Percentiles rank a stretch among this genome's conserved stretches.
Conservation (phyloP, 768 basidiomycete species). For the Rhizopogon vinicolor region DNA sequence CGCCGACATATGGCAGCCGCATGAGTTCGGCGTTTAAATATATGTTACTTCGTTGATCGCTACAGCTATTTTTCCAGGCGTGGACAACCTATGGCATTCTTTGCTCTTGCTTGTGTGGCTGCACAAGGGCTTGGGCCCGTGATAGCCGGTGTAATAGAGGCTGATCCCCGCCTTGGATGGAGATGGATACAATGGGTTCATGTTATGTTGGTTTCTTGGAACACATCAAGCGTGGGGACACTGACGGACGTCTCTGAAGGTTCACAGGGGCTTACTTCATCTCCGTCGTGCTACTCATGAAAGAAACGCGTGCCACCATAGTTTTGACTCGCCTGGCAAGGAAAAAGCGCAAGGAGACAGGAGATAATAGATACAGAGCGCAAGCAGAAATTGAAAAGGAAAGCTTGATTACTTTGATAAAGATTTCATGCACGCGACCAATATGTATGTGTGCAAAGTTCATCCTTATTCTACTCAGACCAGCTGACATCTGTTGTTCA, state of each 20-base stretch:
- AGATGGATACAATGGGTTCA: conserved; percentile 80
- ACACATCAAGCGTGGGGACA: not conserved
- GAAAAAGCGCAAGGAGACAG: conserved; percentile 58
- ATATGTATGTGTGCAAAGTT: conserved; percentile 55
- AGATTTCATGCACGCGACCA: conserved; percentile 62
- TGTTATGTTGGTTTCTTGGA: conserved; percentile 38
- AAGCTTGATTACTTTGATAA: conserved; percentile 50
- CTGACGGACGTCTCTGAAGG: conserved; percentile 26
- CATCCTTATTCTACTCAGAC: not conserved
- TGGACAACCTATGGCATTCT: conserved; percentile 68
- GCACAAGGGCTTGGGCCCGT: conserved; percentile 60
- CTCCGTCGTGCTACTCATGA: conserved; percentile 48
- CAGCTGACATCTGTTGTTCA: conserved; percentile 18
- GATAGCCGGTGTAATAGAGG: conserved; percentile 57
- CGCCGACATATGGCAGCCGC: conserved; percentile 56
- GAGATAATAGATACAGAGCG: conserved; percentile 57
- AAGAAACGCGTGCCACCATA: conserved; percentile 67
- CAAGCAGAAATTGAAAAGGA: conserved; percentile 59
- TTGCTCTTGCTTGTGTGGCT: conserved; percentile 51
- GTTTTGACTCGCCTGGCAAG: conserved; percentile 60
- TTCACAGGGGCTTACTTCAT: conserved; percentile 44
- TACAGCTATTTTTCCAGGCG: conserved; percentile 36
- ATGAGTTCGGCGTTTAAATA: conserved; percentile 37
- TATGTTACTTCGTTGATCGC: not conserved
- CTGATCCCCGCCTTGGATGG: conserved; percentile 54